A percentile compares a stretch with the other conserved stretches of the same genome.
These are phyloP conservation scores for Tetracladium maxilliforme DNA, from an alignment of 2,329 filamentous ascomycete genomes.

Conservation along the genomic window DNA sequence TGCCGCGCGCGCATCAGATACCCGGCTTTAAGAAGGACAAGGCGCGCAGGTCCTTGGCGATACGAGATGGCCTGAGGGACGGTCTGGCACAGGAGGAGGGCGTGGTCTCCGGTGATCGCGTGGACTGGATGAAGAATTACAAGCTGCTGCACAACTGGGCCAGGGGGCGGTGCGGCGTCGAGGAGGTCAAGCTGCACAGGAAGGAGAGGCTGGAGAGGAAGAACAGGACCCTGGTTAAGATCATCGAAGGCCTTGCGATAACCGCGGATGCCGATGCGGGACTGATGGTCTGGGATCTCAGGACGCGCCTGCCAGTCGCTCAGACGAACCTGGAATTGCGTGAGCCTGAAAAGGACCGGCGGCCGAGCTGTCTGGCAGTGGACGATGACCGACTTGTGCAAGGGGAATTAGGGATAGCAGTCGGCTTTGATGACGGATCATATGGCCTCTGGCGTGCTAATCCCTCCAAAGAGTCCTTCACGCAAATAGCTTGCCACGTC, in stretches of 20 bases:
- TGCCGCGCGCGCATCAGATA: slow-evolving; percentile 63
- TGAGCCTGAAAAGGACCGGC: too few species aligned
- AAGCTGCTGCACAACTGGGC: slow-evolving; percentile 86
- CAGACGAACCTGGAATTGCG: slow-evolving; percentile 22
- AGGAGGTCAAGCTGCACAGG: slow-evolving; percentile 43
- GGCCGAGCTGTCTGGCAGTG: too few species aligned
- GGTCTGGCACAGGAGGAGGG: slow-evolving; percentile 35
- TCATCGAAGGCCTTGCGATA: slow-evolving; percentile 63
- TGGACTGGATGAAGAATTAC: slow-evolving; percentile 82
- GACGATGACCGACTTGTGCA: too few species aligned
- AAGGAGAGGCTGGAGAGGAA: slow-evolving; percentile 24
- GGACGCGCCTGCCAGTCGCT: slow-evolving; percentile 45
- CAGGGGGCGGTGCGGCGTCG: slow-evolving; percentile 63
- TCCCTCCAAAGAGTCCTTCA: too few species aligned
- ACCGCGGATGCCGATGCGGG: slow-evolving; percentile 58
- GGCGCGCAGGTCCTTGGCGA: slow-evolving; percentile 2
- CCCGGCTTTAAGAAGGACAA: slow-evolving; percentile 41
- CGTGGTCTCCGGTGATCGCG: slow-evolving; percentile 32
- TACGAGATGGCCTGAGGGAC: slow-evolving; percentile 1
- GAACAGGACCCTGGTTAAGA: slow-evolving; percentile 58
- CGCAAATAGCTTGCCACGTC: too few species aligned
- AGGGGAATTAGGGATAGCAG: too few species aligned
- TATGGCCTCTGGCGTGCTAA: too few species aligned
- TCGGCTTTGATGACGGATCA: too few species aligned
- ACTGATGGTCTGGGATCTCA: slow-evolving; percentile 66